Evolutionary conservation across 2,329 filamentous ascomycete genomes (phyloP).

Genomic region (Cryphonectria japonica): DNA sequence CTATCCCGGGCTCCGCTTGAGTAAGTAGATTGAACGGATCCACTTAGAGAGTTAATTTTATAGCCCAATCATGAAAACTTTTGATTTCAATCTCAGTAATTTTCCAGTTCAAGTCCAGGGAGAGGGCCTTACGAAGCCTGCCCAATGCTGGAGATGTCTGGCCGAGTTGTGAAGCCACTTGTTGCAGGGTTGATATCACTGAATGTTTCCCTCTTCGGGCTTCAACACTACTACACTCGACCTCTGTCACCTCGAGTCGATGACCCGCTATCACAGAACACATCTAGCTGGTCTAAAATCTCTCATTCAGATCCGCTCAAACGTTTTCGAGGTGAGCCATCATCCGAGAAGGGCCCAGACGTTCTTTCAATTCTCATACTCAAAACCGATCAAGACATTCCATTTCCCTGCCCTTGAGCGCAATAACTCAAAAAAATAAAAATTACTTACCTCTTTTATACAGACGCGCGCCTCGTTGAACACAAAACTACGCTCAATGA

Average conservation of each 20-base stretch:
- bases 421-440: background rate
- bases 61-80: background rate
- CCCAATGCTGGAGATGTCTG: background rate
- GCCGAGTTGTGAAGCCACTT: conserved; percentile 1
- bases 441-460: background rate
- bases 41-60: background rate
- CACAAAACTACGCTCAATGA: background rate
- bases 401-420: background rate
- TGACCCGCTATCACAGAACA: background rate
- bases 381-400: background rate
- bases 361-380: background rate
- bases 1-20: background rate
- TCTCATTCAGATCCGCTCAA: background rate
- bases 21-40: background rate
- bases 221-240: conserved; percentile 2
- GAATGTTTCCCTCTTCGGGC: conserved; percentile 1
- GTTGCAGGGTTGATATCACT: background rate
- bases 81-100: background rate
- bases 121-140: background rate
- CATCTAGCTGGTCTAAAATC: conserved; percentile 4
- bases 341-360: background rate
- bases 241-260: background rate
- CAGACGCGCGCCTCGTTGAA: conserved; percentile 4
- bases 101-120: background rate
- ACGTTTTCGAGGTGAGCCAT: background rate